phyloP scores from a whole-genome alignment of 192 early-diverging fungal genomes.

The Backusella macrospora region DNA sequence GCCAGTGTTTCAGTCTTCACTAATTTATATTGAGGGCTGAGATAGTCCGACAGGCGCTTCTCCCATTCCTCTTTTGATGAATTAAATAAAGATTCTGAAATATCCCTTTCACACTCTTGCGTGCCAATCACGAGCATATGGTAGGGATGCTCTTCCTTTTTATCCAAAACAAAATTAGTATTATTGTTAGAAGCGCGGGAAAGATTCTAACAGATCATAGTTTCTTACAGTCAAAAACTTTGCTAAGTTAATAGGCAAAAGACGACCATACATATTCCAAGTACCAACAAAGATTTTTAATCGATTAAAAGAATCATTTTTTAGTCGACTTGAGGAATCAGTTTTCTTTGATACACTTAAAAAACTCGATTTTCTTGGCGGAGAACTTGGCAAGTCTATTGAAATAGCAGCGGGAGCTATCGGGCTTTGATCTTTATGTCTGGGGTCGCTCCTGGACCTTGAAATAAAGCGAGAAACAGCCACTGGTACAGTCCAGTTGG shows the following conservation, averaged over 20 bases:
- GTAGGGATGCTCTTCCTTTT: constrained; percentile 42
- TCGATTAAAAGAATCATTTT: constrained; percentile 17
- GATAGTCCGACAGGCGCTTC: constrained; percentile 32
- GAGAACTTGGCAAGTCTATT: background rate
- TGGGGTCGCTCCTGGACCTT: constrained; percentile 4
- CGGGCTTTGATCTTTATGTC: constrained; percentile 13
- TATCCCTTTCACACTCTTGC: constrained; percentile 60
- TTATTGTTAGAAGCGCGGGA: background rate
- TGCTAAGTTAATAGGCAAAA: constrained; percentile 38
- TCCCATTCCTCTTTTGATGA: constrained; percentile 57
- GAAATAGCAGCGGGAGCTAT: background rate
- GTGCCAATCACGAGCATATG: constrained; percentile 58
- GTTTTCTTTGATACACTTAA: background rate
- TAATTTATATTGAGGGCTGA: constrained; percentile 49
- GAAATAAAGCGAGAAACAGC: background rate
- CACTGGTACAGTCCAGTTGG: background rate
- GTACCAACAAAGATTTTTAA: constrained; percentile 61
- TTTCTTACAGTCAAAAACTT: constrained; percentile 38
- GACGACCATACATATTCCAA: constrained; percentile 60
- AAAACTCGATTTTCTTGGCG: background rate
- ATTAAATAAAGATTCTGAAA: constrained; percentile 50
- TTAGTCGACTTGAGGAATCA: constrained; percentile 29
- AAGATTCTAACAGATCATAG: background rate
- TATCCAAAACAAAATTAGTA: constrained; percentile 14
- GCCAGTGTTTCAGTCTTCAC: constrained; percentile 56